Evolutionary conservation across 495 filamentous ascomycete species (phyloP), one percentile per base, ranked within the genome.

Genomic region (Daldinia bambusicola): DNA sequence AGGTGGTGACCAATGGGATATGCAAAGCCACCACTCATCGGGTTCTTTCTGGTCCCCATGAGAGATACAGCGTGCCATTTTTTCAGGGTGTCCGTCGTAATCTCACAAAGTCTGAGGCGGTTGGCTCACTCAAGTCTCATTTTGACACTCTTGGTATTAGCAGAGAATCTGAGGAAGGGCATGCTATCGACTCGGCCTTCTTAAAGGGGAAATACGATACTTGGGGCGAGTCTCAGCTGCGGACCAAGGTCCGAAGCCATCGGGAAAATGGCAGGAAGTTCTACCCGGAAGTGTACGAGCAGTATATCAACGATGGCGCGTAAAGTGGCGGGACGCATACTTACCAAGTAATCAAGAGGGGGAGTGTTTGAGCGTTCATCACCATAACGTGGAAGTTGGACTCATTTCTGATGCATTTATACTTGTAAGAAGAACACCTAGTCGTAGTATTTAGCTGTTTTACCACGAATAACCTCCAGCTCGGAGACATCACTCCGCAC

Each of bases 1-100:
- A 89, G 74, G 84, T 87, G 3, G 82, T 86, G 1, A 89, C 86
- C 1, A 77, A 82, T 50, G 82, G 84, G 1, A 78, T 80, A 13
- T 83, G 85, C 55, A 85, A 83, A 65, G 85, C 86, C 2, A 87
- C 85, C 0, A 80, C 83, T 0, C 86, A 87, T 20, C 79, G 82
- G 2, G 86, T 86, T 5, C 69, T 83, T 2, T 67, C 76, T 0
- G 70, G 73, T 3, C 60, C 61, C 13, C 55, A 67, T 3, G 79
- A 84, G 66, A 70, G 82, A 45, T 84, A 76, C 64, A 83, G 81
- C 69, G 79, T 83, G 16, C 80, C 82, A 0, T 84, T 84, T 66
- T 84, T 84, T 34, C 82, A 84, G 69, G 82, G 82, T 22, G 79
- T 84, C 13, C 75, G 79, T 43, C 57, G 78, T 14, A 67, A 75